Evolutionary conservation across 2,329 filamentous ascomycete species (phyloP).

Genomic region (Anthostomella pinea): DNA sequence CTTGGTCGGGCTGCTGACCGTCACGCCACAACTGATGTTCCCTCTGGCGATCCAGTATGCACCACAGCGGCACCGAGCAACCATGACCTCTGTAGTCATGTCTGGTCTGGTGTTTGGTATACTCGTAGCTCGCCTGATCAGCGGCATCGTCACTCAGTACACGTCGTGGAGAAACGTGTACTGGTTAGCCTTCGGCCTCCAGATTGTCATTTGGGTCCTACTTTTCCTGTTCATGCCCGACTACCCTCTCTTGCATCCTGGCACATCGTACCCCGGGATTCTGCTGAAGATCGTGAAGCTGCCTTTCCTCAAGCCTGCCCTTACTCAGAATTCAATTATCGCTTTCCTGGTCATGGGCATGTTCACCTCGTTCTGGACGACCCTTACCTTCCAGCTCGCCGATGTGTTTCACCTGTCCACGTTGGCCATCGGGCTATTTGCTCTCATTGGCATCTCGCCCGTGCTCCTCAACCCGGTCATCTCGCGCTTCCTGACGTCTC

Average conservation of each 20-base stretch:
- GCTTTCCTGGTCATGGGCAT: slow-evolving; percentile 56
- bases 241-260: slow-evolving; percentile 72
- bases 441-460: slow-evolving; percentile 28
- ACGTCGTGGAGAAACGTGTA: slow-evolving; percentile 75
- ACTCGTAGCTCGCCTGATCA: slow-evolving; percentile 70
- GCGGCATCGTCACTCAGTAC: slow-evolving; percentile 72
- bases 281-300: slow-evolving; percentile 64
- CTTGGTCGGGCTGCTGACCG: slow-evolving; percentile 71
- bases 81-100: slow-evolving; percentile 69
- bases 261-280: slow-evolving; percentile 63
- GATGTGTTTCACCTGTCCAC: slow-evolving; percentile 27
- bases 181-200: slow-evolving; percentile 71
- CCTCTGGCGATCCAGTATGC: slow-evolving; percentile 78
- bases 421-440: slow-evolving; percentile 27
- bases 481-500: slow-evolving; percentile 23
- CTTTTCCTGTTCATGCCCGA: slow-evolving; percentile 77
- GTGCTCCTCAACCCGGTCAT: slow-evolving; percentile 28
- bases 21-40: slow-evolving; percentile 78
- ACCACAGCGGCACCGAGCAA: slow-evolving; percentile 63
- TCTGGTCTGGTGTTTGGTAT: slow-evolving; percentile 74
- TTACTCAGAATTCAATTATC: slow-evolving; percentile 68
- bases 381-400: slow-evolving; percentile 29
- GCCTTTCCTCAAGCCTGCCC: slow-evolving; percentile 61
- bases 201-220: slow-evolving; percentile 62
- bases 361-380: slow-evolving; percentile 54